Evolutionary conservation across 345 rosid genomes (phyloP).

Genomic region (Lepidium africanum): DNA sequence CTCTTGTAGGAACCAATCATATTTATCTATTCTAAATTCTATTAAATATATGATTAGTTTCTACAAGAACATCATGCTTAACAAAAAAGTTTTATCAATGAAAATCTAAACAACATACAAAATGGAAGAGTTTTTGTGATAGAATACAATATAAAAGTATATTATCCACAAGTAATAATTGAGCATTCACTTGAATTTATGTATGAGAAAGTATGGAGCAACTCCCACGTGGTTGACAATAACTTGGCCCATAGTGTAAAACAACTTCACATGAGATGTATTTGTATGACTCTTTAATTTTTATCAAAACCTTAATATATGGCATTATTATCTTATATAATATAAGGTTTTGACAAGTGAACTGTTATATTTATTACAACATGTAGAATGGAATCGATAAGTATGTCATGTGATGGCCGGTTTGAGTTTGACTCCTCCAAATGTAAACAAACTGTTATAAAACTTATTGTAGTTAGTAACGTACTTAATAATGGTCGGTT

Average conservation of each 20-base stretch:
- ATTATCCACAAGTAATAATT: constrained; percentile 23
- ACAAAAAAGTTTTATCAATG: no score
- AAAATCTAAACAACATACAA: not conserved
- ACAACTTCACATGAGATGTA: constrained; percentile 18
- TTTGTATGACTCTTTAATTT: not conserved
- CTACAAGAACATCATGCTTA: no score
- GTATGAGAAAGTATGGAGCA: constrained; percentile 4
- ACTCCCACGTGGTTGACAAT: constrained; percentile 16
- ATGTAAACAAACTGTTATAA: not conserved
- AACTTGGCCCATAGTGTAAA: constrained; percentile 20
- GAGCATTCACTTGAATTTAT: constrained; percentile 15
- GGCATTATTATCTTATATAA: not conserved
- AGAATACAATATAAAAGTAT: constrained; percentile 12
- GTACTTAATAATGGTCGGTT: constrained; percentile 23
- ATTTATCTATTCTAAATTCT: no score
- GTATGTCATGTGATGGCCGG: constrained; percentile 19
- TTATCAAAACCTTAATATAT: not conserved
- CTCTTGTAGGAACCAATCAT: no score
- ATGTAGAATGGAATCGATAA: constrained; percentile 7
- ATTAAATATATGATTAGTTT: no score
- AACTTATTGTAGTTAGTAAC: not conserved
- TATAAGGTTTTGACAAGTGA: constrained; percentile 16
- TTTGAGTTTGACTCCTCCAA: not conserved
- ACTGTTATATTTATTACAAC: constrained; percentile 18
- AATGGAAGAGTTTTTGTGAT: not conserved